Evolutionary conservation across 1,284 basidiomycete species (phyloP).

Genomic region (Heterobasidion parviporum): DNA sequence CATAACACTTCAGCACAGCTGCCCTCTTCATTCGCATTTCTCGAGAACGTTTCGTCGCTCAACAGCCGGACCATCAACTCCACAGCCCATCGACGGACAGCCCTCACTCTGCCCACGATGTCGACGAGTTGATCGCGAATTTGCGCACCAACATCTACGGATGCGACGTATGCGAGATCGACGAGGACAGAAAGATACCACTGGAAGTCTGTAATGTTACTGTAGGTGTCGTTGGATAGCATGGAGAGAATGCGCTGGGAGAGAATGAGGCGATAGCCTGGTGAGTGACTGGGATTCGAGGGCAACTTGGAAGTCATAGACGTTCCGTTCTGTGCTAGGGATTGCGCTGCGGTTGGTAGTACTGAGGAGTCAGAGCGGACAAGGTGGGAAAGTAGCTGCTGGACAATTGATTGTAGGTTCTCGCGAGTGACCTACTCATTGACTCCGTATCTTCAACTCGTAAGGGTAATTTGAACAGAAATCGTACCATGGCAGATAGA

Average conservation of each 20-base stretch:
- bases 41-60: slow-evolving; percentile 66
- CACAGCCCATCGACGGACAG: slow-evolving; percentile 72
- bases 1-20: slow-evolving; percentile 78
- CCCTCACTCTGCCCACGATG: slow-evolving; percentile 76
- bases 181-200: slow-evolving; percentile 95
- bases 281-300: slow-evolving; percentile 51
- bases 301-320: slow-evolving; percentile 28
- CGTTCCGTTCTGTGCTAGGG: slow-evolving; percentile 43
- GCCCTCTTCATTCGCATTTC: slow-evolving; percentile 50
- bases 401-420: slow-evolving; percentile 85
- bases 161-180: slow-evolving; percentile 81
- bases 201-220: slow-evolving; percentile 86
- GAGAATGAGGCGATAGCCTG: slow-evolving; percentile 79
- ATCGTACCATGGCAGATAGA: slow-evolving; percentile 81
- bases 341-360: slow-evolving; percentile 53
- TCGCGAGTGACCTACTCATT: slow-evolving; percentile 59
- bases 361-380: slow-evolving; percentile 50
- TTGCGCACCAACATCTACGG: slow-evolving; percentile 65
- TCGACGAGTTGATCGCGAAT: slow-evolving; percentile 85
- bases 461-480: slow-evolving; percentile 2
- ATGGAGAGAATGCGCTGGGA: slow-evolving; percentile 78
- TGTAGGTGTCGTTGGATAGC: slow-evolving; percentile 78
- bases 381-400: slow-evolving; percentile 82
- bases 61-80: slow-evolving; percentile 75
- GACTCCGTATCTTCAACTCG: slow-evolving; percentile 1